A percentile compares a stretch with the other conserved stretches of the same genome.
phyloP scores from a whole-genome alignment of 1,284 basidiomycete genomes.

The Boletus hoseneyae region DNA sequence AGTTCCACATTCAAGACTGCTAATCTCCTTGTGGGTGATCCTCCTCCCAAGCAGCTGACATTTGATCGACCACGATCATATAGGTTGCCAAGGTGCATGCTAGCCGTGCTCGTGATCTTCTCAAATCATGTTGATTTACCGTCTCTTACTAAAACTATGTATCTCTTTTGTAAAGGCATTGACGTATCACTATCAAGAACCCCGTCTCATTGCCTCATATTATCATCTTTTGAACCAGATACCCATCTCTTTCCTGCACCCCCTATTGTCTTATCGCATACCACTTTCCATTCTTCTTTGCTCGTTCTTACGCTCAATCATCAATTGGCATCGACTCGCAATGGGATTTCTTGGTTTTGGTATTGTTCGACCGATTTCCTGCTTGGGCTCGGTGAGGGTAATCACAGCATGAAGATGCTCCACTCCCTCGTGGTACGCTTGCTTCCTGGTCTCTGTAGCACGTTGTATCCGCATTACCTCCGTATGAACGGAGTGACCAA shows the following conservation, averaged over 20 bases:
- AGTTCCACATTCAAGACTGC: constrained; percentile 83
- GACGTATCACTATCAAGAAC: neutral
- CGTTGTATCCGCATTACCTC: neutral
- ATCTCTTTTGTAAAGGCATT: constrained; percentile 3
- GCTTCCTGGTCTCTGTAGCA: neutral
- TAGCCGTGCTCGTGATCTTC: constrained; percentile 30
- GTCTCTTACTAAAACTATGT: constrained; percentile 1
- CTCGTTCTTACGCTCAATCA: neutral
- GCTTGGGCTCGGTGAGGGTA: neutral
- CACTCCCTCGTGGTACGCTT: neutral
- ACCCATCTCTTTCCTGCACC: constrained; percentile 14
- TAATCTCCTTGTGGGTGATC: constrained; percentile 60
- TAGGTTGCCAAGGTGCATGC: constrained; percentile 30
- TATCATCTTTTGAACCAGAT: constrained; percentile 18
- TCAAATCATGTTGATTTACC: constrained; percentile 29
- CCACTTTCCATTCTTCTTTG: neutral
- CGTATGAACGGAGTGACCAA: no score
- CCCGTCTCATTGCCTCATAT: neutral
- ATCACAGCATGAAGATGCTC: no score
- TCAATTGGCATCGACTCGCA: constrained; percentile 6
- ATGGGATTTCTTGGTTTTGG: constrained; percentile 10
- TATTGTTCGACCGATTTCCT: neutral
- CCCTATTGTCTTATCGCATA: neutral
- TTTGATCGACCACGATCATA: constrained; percentile 5
- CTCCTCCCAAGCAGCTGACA: constrained; percentile 1